phyloP scores from a whole-genome alignment of 2,329 filamentous ascomycete genomes.

The Madurella mycetomatis region DNA sequence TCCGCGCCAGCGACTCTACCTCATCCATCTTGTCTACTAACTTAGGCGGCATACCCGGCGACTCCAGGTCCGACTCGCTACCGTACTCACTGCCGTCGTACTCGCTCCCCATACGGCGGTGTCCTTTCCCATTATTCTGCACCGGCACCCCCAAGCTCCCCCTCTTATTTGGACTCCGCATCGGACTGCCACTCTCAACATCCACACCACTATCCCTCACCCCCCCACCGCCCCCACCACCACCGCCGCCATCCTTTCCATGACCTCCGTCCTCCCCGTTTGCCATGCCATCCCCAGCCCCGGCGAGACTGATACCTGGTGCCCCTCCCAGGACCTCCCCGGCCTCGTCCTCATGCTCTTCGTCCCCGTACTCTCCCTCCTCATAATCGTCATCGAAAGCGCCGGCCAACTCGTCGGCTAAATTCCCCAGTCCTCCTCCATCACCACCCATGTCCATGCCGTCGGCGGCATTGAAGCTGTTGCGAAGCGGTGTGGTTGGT shows the following conservation, averaged over 20 bases:
- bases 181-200: constrained; percentile 33
- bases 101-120: constrained; percentile 51
- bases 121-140: constrained; percentile 40
- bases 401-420: constrained; percentile 77
- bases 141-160: constrained; percentile 44
- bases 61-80: constrained; percentile 65
- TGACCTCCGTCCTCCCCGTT: constrained; percentile 24
- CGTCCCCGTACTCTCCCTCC: constrained; percentile 46
- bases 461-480: constrained; percentile 47
- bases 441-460: constrained; percentile 42
- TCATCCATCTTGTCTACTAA: constrained; percentile 67
- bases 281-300: not conserved
- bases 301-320: constrained; percentile 37
- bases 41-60: constrained; percentile 61
- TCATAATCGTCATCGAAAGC: constrained; percentile 60
- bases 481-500: constrained; percentile 44
- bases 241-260: constrained; percentile 13
- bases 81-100: constrained; percentile 74
- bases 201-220: constrained; percentile 42
- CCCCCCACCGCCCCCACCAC: constrained; percentile 31
- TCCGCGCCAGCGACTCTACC: constrained; percentile 64
- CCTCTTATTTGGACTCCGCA: constrained; percentile 23
- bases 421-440: constrained; percentile 58
- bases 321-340: constrained; percentile 20
- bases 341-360: constrained; percentile 38